Conservation (phyloP, 306 rosid species). For the Vigna angularis region DNA sequence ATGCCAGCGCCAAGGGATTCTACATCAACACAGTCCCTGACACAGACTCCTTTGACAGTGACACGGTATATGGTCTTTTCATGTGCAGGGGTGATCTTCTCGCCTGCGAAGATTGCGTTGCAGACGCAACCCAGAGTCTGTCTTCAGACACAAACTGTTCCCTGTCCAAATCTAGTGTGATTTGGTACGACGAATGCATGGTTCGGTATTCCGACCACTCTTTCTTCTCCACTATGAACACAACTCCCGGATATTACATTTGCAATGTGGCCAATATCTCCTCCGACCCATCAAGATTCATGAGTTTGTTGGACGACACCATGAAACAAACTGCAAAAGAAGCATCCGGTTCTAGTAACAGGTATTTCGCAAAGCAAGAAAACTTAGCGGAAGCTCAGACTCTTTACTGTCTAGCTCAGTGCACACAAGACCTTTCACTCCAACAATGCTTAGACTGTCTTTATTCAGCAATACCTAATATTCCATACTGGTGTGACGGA, state of each 20-base stretch:
- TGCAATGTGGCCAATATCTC: background rate
- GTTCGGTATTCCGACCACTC: background rate
- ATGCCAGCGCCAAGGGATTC: background rate
- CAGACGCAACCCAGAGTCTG: background rate
- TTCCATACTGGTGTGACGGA: background rate
- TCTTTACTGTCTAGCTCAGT: background rate
- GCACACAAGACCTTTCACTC: background rate
- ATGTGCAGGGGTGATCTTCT: background rate
- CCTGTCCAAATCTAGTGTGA: background rate
- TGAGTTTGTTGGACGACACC: background rate
- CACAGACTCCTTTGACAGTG: background rate
- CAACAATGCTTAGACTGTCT: background rate
- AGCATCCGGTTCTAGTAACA: background rate
- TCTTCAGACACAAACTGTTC: background rate
- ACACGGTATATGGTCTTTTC: background rate
- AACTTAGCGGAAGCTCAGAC: background rate
- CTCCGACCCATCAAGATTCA: background rate
- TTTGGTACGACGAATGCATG: background rate
- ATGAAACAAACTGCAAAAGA: background rate
- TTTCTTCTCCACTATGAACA: background rate
- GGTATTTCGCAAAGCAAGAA: background rate
- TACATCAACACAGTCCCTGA: background rate
- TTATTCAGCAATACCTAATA: background rate
- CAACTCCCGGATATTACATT: fast-evolving
- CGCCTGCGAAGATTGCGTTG: background rate